These are phyloP conservation scores for Raphidocelis subcapitata DNA, from an alignment of 139 green algal species.

Conservation along the genomic window DNA sequence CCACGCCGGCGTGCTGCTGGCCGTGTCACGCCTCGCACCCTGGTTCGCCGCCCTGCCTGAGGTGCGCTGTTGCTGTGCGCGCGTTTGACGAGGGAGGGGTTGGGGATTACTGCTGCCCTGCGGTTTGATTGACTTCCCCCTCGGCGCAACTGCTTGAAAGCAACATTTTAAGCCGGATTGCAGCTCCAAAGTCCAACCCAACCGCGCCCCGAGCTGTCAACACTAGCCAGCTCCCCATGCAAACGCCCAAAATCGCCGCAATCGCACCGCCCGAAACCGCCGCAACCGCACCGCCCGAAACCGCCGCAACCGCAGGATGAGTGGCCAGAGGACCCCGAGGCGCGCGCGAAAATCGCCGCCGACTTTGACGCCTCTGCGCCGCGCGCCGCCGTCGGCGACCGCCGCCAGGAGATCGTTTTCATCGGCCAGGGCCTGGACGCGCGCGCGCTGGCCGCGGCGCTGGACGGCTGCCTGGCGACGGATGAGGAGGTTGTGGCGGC, in stretches of 20 bases:
- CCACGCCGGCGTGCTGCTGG: conserved; percentile 45
- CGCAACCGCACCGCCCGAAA: not conserved
- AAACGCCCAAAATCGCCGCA: too few relatives aligned
- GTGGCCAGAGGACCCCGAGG: conserved; percentile 21
- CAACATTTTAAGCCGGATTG: too few relatives aligned
- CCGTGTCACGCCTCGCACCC: conserved; percentile 14
- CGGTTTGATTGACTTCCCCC: too few relatives aligned
- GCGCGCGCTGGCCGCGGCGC: conserved; percentile 46
- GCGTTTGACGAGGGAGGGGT: not conserved
- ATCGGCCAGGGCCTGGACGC: conserved; percentile 71
- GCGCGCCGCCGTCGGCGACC: conserved; percentile 42
- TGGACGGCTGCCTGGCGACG: conserved; percentile 61
- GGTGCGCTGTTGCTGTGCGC: not conserved
- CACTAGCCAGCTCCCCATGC: too few relatives aligned
- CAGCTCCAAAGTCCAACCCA: too few relatives aligned
- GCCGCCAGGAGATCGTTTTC: conserved; percentile 83
- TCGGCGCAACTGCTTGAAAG: too few relatives aligned
- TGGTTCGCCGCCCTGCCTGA: conserved; percentile 23
- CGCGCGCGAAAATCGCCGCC: conserved; percentile 26
- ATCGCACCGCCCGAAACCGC: too few relatives aligned
- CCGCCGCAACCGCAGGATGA: conserved; percentile 6
- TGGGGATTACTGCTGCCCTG: not conserved
- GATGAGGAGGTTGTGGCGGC: conserved; percentile 46
- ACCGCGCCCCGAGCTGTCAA: too few relatives aligned
- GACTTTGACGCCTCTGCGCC: conserved; percentile 35